These are phyloP conservation scores for Diaporthe longicolla DNA, from an alignment of 2,329 filamentous ascomycete genomes.

Conservation along the genomic window DNA sequence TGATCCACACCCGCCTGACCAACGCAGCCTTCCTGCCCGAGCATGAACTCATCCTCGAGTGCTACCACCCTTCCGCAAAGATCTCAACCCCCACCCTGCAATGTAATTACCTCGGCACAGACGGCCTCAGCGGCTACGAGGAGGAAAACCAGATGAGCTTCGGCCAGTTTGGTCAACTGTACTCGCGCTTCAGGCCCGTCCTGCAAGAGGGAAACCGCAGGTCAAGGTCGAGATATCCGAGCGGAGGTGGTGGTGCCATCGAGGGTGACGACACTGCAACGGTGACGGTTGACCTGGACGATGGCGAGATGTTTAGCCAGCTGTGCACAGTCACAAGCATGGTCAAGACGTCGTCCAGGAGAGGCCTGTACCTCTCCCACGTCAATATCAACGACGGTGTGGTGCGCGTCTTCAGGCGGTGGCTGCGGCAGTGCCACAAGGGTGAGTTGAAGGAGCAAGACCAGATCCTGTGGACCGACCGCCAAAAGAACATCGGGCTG, in stretches of 20 bases:
- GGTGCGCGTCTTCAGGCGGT: constrained; percentile 79
- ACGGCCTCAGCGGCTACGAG: constrained; percentile 64
- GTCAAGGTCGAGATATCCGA: constrained; percentile 55
- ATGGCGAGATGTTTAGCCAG: constrained; percentile 80
- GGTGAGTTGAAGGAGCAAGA: constrained; percentile 44
- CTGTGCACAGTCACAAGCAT: constrained; percentile 78
- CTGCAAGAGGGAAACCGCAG: constrained; percentile 66
- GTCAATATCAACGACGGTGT: constrained; percentile 78
- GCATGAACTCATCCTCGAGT: constrained; percentile 81
- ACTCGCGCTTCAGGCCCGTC: constrained; percentile 79
- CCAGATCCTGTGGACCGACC: constrained; percentile 78
- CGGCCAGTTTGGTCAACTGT: constrained; percentile 67
- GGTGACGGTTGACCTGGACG: constrained; percentile 76
- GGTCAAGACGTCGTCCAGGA: constrained; percentile 73
- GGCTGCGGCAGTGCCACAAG: constrained; percentile 73
- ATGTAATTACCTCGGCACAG: constrained; percentile 77
- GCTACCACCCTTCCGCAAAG: constrained; percentile 80
- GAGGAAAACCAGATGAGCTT: constrained; percentile 50
- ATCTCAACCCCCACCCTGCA: constrained; percentile 76
- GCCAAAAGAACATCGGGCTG: constrained; percentile 74
- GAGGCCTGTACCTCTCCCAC: constrained; percentile 74
- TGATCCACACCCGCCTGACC: constrained; percentile 51
- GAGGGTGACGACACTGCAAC: constrained; percentile 62
- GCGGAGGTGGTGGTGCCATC: constrained; percentile 26
- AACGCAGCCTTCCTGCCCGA: constrained; percentile 69